A percentile compares a stretch with the other conserved stretches of the same genome.
These are phyloP conservation scores for Phytophthora boehmeriae DNA, from an alignment of 352 stramenopile genomes.

Conservation along the genomic window DNA sequence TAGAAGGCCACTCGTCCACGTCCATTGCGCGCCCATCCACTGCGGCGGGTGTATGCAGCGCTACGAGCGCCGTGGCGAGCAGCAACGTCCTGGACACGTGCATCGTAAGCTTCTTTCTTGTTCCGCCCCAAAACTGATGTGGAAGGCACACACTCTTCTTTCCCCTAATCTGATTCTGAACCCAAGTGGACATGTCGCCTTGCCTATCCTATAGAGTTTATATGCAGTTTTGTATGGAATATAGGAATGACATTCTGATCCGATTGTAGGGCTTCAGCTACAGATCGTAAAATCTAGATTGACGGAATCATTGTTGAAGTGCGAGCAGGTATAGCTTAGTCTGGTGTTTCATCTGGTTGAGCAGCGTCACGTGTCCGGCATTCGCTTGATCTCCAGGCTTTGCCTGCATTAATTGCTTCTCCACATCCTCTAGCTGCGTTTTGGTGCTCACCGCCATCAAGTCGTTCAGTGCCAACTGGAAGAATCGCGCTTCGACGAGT, in stretches of 20 bases:
- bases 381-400: slow-evolving; percentile 44
- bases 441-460: slow-evolving; percentile 61
- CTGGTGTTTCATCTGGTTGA: slow-evolving; percentile 82
- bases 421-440: slow-evolving; percentile 50
- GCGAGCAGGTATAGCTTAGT: slow-evolving; percentile 82
- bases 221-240: too few species aligned
- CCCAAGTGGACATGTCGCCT: too few species aligned
- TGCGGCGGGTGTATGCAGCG: slow-evolving; percentile 14
- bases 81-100: slow-evolving; percentile 20
- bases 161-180: background rate
- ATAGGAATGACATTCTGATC: background rate
- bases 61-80: slow-evolving; percentile 30
- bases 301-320: slow-evolving; percentile 36
- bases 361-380: slow-evolving; percentile 48
- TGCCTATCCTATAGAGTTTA: too few species aligned
- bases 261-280: background rate
- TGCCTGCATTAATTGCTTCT: slow-evolving; percentile 50
- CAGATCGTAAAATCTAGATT: background rate
- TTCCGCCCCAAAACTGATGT: slow-evolving; percentile 31
- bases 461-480: slow-evolving; percentile 58
- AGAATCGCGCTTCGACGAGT: slow-evolving; percentile 79
- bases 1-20: slow-evolving; percentile 83
- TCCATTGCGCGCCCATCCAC: slow-evolving; percentile 64
- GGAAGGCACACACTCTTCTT: slow-evolving; percentile 18
- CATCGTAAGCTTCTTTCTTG: slow-evolving; percentile 29